These are phyloP conservation scores for Talaromyces funiculosus DNA, from an alignment of 2,329 filamentous ascomycete genomes.

Conservation along the genomic window DNA sequence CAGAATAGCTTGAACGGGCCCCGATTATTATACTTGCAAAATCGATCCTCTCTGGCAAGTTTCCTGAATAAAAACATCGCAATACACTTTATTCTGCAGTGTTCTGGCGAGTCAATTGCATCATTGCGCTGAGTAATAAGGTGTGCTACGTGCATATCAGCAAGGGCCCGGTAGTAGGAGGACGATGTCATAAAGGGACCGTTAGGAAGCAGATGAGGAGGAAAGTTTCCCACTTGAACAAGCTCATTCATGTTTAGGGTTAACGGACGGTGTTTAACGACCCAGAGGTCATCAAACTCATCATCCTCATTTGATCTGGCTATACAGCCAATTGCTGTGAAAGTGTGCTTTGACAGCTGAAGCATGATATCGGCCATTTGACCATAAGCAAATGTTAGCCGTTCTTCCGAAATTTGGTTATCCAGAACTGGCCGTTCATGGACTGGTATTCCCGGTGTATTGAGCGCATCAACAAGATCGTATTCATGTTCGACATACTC, in stretches of 20 bases:
- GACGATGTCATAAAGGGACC: conserved; percentile 27
- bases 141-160: conserved; percentile 40
- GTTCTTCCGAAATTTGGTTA: conserved; percentile 28
- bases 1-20: conserved; percentile 22
- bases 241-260: conserved; percentile 43
- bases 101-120: conserved; percentile 24
- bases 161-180: conserved; percentile 37
- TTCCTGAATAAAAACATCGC: conserved; percentile 20
- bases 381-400: conserved; percentile 32
- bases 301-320: conserved; percentile 11
- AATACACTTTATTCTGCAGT: conserved; percentile 21
- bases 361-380: conserved; percentile 41
- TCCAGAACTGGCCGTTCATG: conserved; percentile 29
- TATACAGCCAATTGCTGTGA: conserved; percentile 38
- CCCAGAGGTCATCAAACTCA: conserved; percentile 12
- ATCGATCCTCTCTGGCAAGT: conserved; percentile 15
- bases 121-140: conserved; percentile 37
- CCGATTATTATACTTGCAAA: conserved; percentile 21
- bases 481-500: conserved; percentile 23
- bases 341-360: conserved; percentile 30
- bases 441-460: conserved; percentile 19
- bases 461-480: conserved; percentile 22
- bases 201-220: conserved; percentile 17
- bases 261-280: conserved; percentile 34
- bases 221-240: conserved; percentile 21